These are phyloP conservation scores for Scalesia atractyloides DNA, from an alignment of 129 eudicot genomes.

Conservation along the genomic window DNA sequence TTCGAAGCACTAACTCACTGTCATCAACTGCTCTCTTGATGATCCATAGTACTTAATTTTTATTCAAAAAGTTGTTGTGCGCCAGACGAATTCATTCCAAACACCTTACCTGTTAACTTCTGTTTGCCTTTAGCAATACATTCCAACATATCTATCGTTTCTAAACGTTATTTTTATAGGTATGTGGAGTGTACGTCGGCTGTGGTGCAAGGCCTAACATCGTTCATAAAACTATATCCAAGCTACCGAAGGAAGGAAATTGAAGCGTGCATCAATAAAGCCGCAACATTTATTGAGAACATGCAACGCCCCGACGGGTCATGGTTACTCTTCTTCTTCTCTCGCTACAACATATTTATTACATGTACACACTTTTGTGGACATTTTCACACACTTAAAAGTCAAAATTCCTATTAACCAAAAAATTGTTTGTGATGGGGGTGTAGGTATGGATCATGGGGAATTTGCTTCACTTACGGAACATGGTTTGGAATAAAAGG, in stretches of 20 bases:
- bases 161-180: slow-evolving; percentile 34
- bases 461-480: slow-evolving; percentile 78
- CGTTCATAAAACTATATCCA: slow-evolving; percentile 47
- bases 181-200: slow-evolving; percentile 79
- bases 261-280: slow-evolving; percentile 50
- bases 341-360: not conserved
- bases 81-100: no score
- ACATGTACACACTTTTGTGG: not conserved
- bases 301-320: slow-evolving; percentile 58
- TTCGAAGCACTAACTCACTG: no score
- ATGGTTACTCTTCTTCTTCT: slow-evolving; percentile 38
- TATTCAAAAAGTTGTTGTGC: no score
- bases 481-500: slow-evolving; percentile 85
- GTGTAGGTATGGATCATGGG: slow-evolving; percentile 77
- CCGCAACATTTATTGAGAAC: slow-evolving; percentile 49
- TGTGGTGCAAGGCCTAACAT: slow-evolving; percentile 48
- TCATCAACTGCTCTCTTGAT: no score
- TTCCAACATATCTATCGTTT: not conserved
- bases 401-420: not conserved
- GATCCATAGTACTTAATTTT: no score
- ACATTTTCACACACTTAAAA: not conserved
- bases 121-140: no score
- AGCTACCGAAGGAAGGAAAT: slow-evolving; percentile 43
- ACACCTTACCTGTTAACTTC: no score
- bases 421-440: not conserved